phyloP scores from a whole-genome alignment of 257 asterid species.

The Anisodus tanguticus region DNA sequence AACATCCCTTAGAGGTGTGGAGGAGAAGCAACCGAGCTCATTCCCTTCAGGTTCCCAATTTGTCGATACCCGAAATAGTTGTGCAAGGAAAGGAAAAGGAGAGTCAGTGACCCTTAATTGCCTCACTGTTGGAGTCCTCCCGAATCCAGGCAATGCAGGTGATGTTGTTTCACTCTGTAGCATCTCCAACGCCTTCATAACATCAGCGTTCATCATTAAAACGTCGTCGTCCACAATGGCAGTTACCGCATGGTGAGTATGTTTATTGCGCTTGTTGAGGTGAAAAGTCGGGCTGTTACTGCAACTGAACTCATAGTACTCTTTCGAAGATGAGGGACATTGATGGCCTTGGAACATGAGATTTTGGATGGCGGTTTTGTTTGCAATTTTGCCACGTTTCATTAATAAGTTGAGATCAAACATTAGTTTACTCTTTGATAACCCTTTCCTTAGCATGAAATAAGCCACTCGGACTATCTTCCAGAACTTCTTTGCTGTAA shows the following conservation, averaged over 20 bases:
- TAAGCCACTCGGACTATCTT: conserved; percentile 18
- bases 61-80: too few species aligned
- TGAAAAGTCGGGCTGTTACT: conserved; percentile 65
- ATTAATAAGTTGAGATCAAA: conserved; percentile 44
- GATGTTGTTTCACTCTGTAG: conserved; percentile 47
- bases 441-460: conserved; percentile 42
- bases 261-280: conserved; percentile 40
- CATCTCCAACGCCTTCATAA: conserved; percentile 51
- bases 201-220: conserved; percentile 33
- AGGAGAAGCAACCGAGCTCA: too few species aligned
- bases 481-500: conserved; percentile 34
- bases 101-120: conserved; percentile 49
- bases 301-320: conserved; percentile 75
- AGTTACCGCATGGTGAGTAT: conserved; percentile 33
- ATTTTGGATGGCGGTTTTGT: conserved; percentile 41
- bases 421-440: conserved; percentile 45
- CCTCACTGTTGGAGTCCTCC: conserved; percentile 44
- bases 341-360: too few species aligned
- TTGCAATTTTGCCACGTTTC: conserved; percentile 55
- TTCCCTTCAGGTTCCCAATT: too few species aligned
- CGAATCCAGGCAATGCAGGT: conserved; percentile 46
- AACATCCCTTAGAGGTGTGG: conserved; percentile 34
- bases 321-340: too few species aligned
- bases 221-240: conserved; percentile 31
- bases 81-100: conserved; percentile 42